Conservation (phyloP, 2,329 filamentous ascomycete genomes). For the Fusarium succisae region DNA sequence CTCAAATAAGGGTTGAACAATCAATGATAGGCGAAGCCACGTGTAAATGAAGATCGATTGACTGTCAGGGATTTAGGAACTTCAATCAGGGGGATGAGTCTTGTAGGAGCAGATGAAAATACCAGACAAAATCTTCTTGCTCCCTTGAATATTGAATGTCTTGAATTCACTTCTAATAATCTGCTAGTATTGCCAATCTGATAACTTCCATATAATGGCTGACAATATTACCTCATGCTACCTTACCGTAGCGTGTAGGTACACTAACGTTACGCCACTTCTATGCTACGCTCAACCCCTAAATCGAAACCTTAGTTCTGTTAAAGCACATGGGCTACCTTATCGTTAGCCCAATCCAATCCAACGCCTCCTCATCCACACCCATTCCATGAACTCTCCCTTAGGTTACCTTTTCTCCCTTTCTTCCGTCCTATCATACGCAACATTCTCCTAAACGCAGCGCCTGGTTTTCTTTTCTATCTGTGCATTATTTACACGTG, state of each 20-base stretch:
- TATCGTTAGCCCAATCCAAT: slow-evolving; percentile 3
- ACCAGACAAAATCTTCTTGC: neutral
- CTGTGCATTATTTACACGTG: slow-evolving; percentile 4
- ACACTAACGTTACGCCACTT: slow-evolving; percentile 20
- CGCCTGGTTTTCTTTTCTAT: slow-evolving; percentile 11
- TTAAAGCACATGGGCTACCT: neutral
- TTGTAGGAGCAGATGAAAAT: neutral
- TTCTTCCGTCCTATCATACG: slow-evolving; percentile 12
- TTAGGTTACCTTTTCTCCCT: slow-evolving; percentile 21
- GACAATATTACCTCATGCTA: neutral
- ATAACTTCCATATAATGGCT: neutral
- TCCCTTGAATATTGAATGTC: slow-evolving; percentile 5
- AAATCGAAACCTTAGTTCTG: slow-evolving; percentile 21
- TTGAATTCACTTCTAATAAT: neutral
- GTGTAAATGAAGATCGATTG: neutral
- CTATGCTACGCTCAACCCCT: slow-evolving; percentile 14
- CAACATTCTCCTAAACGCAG: slow-evolving; percentile 21
- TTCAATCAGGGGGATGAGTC: neutral
- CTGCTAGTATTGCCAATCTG: neutral
- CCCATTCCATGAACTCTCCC: slow-evolving; percentile 31
- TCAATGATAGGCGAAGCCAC: slow-evolving; percentile 2
- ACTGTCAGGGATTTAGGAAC: neutral
- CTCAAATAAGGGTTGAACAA: neutral
- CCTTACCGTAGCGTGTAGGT: neutral
- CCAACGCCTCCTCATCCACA: slow-evolving; percentile 30